These are phyloP conservation scores for Hypoxylon trugodes DNA, from an alignment of 495 filamentous ascomycete genomes.

Conservation along the genomic window DNA sequence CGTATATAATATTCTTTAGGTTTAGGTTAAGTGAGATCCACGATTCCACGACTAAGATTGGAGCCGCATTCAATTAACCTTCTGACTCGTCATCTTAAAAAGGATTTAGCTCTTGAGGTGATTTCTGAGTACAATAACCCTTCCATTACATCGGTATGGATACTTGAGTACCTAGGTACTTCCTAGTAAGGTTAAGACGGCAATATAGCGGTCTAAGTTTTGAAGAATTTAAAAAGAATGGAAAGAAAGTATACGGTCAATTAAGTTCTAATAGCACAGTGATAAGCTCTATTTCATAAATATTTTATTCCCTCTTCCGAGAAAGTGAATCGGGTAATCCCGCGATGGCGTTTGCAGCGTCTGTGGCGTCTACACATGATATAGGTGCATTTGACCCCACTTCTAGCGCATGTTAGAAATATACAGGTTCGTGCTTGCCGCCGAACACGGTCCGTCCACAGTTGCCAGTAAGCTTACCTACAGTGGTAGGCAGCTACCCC, in stretches of 20 bases:
- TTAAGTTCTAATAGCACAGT: no score
- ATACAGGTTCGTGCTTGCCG: constrained; percentile 12
- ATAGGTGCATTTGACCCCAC: neutral
- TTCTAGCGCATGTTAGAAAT: neutral
- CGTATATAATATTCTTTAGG: no score
- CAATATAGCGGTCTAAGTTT: no score
- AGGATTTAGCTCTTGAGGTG: constrained; percentile 1
- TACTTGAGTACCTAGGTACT: no score
- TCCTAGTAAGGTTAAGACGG: no score
- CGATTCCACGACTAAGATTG: constrained; percentile 16
- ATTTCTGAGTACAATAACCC: neutral
- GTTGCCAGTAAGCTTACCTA: neutral
- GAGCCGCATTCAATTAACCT: constrained; percentile 33
- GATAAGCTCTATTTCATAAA: no score
- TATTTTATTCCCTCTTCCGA: neutral
- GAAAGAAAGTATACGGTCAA: no score
- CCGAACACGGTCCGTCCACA: constrained; percentile 6
- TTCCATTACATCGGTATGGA: no score
- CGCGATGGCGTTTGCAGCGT: constrained; percentile 24
- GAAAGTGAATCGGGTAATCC: constrained; percentile 5
- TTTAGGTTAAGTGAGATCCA: constrained; percentile 19
- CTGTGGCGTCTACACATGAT: constrained; percentile 3
- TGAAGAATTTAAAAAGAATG: no score
- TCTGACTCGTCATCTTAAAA: neutral
- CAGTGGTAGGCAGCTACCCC: constrained; percentile 10